Evolutionary conservation across 2,329 filamentous ascomycete species (phyloP).

Genomic region (Eurotiales sp.): DNA sequence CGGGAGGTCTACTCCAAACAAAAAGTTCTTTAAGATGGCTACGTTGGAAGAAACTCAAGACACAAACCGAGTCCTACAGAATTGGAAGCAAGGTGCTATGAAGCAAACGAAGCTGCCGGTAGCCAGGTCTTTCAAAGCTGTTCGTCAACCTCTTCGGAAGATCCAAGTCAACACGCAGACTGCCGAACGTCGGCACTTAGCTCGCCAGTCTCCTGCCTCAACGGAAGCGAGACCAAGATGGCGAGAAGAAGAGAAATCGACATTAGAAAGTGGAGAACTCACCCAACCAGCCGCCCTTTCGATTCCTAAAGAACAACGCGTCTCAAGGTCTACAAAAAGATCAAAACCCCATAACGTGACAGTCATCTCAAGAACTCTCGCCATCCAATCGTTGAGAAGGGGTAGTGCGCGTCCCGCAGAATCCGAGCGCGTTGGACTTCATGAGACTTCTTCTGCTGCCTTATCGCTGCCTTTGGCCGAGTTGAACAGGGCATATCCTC

Average conservation of each 20-base stretch:
- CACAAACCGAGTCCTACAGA: conserved; percentile 45
- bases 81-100: conserved; percentile 50
- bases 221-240: background rate
- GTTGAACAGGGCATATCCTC: conserved; percentile 28
- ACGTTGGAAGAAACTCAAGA: conserved; percentile 54
- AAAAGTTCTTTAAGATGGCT: conserved; percentile 51
- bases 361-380: conserved; percentile 31
- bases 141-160: conserved; percentile 22
- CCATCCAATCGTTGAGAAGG: conserved; percentile 34
- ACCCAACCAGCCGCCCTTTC: background rate
- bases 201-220: background rate
- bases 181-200: background rate
- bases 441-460: conserved; percentile 19
- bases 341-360: conserved; percentile 23
- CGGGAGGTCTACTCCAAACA: conserved; percentile 50
- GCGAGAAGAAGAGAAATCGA: background rate
- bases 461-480: conserved; percentile 32
- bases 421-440: conserved; percentile 17
- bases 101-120: conserved; percentile 23
- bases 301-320: background rate
- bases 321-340: conserved; percentile 5
- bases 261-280: conserved; percentile 9
- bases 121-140: conserved; percentile 17
- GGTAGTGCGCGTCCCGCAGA: conserved; percentile 34
- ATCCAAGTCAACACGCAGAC: conserved; percentile 20